Evolutionary conservation across 2,329 filamentous ascomycete species (phyloP).

Genomic region (Diaporthe humulicola): DNA sequence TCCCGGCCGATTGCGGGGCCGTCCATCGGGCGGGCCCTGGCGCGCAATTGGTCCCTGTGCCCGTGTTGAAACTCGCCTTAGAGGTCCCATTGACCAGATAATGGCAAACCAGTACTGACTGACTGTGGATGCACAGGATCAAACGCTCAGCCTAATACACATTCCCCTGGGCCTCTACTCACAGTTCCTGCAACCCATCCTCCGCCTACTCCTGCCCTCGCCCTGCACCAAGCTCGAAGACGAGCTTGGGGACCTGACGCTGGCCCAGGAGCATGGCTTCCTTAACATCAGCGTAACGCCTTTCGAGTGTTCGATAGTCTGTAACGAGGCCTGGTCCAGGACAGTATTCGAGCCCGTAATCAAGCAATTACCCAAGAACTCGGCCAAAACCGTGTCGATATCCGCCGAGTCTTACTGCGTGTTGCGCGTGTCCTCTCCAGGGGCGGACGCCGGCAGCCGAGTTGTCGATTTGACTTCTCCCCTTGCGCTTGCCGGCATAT

Average conservation of each 20-base stretch:
- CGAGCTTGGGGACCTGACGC: slow-evolving; percentile 60
- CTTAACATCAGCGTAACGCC: slow-evolving; percentile 94
- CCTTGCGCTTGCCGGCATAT: slow-evolving; percentile 90
- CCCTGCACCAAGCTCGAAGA: slow-evolving; percentile 55
- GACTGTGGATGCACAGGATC: slow-evolving; percentile 73
- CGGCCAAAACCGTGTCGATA: slow-evolving; percentile 73
- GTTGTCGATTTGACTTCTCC: slow-evolving; percentile 94
- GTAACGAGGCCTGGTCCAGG: slow-evolving; percentile 80
- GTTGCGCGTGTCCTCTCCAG: slow-evolving; percentile 90
- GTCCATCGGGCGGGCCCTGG: background rate
- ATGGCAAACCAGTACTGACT: slow-evolving; percentile 39
- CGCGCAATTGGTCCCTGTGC: background rate
- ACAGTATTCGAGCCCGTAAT: slow-evolving; percentile 83
- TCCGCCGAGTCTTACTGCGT: slow-evolving; percentile 88
- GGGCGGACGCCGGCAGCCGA: slow-evolving; percentile 89
- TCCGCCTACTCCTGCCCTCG: slow-evolving; percentile 84
- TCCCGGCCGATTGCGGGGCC: slow-evolving; percentile 33
- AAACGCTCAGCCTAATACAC: slow-evolving; percentile 88
- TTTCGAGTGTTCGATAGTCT: slow-evolving; percentile 93
- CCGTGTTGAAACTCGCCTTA: background rate
- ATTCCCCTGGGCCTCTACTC: slow-evolving; percentile 86
- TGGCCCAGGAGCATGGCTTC: slow-evolving; percentile 78
- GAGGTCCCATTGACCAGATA: background rate
- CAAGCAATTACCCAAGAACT: slow-evolving; percentile 68
- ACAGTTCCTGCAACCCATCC: slow-evolving; percentile 85